phyloP scores from a whole-genome alignment of 208 protist species.

The Phytomonas serpens region DNA sequence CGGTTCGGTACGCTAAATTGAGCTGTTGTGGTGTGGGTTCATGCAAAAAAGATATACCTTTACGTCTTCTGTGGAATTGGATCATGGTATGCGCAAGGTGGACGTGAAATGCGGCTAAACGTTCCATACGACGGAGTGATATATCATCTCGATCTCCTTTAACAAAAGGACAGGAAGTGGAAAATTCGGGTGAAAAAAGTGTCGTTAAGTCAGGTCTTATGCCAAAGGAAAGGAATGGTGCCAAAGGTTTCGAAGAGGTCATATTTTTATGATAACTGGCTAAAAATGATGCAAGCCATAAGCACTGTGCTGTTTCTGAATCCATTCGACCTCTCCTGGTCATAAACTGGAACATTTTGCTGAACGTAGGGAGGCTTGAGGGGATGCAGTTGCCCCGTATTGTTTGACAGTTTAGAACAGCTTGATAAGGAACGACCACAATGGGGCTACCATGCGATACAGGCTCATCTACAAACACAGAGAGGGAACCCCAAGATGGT shows the following conservation, averaged over 20 bases:
- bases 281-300: constrained; percentile 40
- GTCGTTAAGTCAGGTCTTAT: constrained; percentile 24
- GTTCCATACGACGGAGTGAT: background rate
- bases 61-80: constrained; percentile 27
- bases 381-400: constrained; percentile 46
- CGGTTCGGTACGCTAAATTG: constrained; percentile 30
- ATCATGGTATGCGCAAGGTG: constrained; percentile 28
- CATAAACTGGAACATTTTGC: constrained; percentile 32
- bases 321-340: constrained; percentile 46
- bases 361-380: constrained; percentile 31
- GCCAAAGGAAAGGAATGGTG: constrained; percentile 21
- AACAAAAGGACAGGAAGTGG: constrained; percentile 14
- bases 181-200: constrained; percentile 19
- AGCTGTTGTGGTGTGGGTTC: constrained; percentile 32
- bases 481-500: constrained; percentile 15
- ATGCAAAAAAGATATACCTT: constrained; percentile 7
- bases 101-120: constrained; percentile 10
- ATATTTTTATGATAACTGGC: constrained; percentile 18
- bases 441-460: constrained; percentile 45
- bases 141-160: background rate
- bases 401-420: constrained; percentile 61
- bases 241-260: background rate
- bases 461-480: constrained; percentile 28
- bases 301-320: constrained; percentile 22
- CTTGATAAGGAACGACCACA: constrained; percentile 55